phyloP scores from a whole-genome alignment of 2,329 filamentous ascomycete genomes.

The Arthrobotrys musiformis region DNA sequence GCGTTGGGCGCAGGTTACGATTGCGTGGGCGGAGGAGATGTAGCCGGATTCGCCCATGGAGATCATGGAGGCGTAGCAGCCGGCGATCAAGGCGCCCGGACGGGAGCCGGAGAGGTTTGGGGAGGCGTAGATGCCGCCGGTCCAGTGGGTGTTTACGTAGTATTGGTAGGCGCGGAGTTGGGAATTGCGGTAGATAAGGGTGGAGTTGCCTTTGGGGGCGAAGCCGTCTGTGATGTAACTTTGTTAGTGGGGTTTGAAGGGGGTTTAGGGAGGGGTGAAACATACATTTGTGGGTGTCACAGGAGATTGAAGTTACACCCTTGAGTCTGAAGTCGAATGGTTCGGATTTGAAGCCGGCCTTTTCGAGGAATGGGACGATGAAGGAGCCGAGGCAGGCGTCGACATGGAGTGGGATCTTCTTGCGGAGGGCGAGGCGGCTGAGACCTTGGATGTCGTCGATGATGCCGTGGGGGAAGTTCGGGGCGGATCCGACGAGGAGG shows the following conservation, averaged over 20 bases:
- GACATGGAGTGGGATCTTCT: conserved; percentile 88
- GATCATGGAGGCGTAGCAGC: conserved; percentile 94
- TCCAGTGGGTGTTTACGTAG: conserved; percentile 94
- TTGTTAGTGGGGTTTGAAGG: conserved; percentile 6
- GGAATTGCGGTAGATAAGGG: conserved; percentile 85
- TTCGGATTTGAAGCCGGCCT: conserved; percentile 89
- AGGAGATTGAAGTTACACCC: conserved; percentile 93
- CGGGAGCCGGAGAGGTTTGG: conserved; percentile 91
- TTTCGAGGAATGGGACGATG: conserved; percentile 88
- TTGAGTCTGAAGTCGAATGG: conserved; percentile 93
- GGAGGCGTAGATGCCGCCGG: conserved; percentile 93
- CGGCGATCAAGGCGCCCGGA: conserved; percentile 92
- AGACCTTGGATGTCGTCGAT: conserved; percentile 92
- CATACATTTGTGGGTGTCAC: conserved; percentile 90
- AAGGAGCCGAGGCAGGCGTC: conserved; percentile 98
- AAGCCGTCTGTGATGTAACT: conserved; percentile 73
- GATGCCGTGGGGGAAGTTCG: conserved; percentile 98
- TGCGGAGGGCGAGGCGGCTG: conserved; percentile 81
- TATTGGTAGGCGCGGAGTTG: conserved; percentile 89
- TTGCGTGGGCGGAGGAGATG: conserved; percentile 83
- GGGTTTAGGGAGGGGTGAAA: not conserved
- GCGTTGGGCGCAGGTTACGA: conserved; percentile 86
- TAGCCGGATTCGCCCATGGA: conserved; percentile 87
- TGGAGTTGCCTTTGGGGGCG: conserved; percentile 96
- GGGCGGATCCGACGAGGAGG: conserved; percentile 90